Evolutionary conservation across 139 green algal genomes (phyloP).

Genomic region (Axilococcus clingmanii): DNA sequence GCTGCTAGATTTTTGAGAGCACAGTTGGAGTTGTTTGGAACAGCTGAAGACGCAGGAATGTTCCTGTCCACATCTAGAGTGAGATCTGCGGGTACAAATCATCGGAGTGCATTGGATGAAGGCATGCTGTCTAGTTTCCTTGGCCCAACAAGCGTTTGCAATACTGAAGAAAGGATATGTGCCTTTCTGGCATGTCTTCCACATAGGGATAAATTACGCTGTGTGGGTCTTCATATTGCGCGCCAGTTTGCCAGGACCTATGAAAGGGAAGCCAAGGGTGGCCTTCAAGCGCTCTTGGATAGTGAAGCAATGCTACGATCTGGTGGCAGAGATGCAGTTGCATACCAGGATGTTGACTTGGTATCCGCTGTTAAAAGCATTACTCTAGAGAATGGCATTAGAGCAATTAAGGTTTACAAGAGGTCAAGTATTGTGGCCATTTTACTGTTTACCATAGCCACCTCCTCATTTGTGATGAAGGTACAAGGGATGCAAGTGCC

Average conservation of each 20-base stretch:
- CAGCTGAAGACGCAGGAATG: slow-evolving; percentile 11
- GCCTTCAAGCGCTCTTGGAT: neutral
- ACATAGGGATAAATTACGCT: slow-evolving; percentile 22
- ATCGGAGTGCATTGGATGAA: slow-evolving; percentile 7
- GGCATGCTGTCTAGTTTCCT: slow-evolving; percentile 10
- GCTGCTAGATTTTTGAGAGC: slow-evolving; percentile 13
- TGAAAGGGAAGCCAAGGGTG: neutral
- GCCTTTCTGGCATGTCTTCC: slow-evolving; percentile 17
- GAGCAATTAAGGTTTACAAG: slow-evolving; percentile 8
- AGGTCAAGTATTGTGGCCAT: slow-evolving; percentile 12
- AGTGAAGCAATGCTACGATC: too few relatives aligned
- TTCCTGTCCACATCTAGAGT: slow-evolving; percentile 9
- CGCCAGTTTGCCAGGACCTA: slow-evolving; percentile 5
- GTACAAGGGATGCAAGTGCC: too few relatives aligned
- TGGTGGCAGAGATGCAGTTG: neutral
- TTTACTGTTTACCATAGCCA: slow-evolving; percentile 9
- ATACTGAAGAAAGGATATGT: neutral
- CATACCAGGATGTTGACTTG: neutral
- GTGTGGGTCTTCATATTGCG: slow-evolving; percentile 23
- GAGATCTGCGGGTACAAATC: slow-evolving; percentile 1
- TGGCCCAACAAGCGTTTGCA: slow-evolving; percentile 1
- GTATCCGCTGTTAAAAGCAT: neutral
- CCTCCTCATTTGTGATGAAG: too few relatives aligned
- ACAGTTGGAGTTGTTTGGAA: slow-evolving; percentile 23
- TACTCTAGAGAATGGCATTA: neutral